These are phyloP conservation scores for Rubroboletus satanas DNA, from an alignment of 768 basidiomycete genomes.

Conservation along the genomic window DNA sequence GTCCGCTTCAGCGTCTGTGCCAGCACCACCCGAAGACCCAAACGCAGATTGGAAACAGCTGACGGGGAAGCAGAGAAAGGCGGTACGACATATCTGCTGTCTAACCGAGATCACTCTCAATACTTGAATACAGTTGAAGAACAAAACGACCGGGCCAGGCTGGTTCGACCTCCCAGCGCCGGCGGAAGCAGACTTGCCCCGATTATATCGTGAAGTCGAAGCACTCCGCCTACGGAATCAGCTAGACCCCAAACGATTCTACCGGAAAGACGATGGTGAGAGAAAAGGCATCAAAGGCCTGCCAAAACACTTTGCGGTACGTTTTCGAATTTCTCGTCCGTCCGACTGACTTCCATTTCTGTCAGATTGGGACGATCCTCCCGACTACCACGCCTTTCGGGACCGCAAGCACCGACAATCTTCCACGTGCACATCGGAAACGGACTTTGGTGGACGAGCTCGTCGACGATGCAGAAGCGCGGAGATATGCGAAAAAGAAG, in stretches of 20 bases:
- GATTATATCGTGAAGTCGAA: conserved; percentile 80
- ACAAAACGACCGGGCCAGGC: conserved; percentile 68
- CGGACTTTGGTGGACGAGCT: conserved; percentile 85
- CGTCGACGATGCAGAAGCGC: conserved; percentile 82
- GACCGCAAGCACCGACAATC: conserved; percentile 63
- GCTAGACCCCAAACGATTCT: conserved; percentile 89
- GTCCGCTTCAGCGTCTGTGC: conserved; percentile 45
- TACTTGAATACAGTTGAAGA: conserved; percentile 47
- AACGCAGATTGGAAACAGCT: conserved; percentile 61
- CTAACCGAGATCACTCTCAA: neutral
- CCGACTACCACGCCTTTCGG: conserved; percentile 71
- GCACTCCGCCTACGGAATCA: conserved; percentile 83
- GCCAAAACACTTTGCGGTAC: conserved; percentile 87
- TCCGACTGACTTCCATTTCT: conserved; percentile 7
- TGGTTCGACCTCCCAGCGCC: conserved; percentile 92
- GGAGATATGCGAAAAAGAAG: conserved; percentile 88
- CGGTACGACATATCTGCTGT: conserved; percentile 39
- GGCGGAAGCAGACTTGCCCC: conserved; percentile 71
- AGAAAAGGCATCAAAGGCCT: conserved; percentile 80
- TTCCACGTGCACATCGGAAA: conserved; percentile 66
- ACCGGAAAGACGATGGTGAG: conserved; percentile 82
- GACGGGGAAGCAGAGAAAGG: conserved; percentile 70
- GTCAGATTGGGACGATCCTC: conserved; percentile 76
- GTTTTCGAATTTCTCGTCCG: conserved; percentile 23
- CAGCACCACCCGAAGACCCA: conserved; percentile 60